These are phyloP conservation scores for Cantharellus anzutake DNA, from an alignment of 768 basidiomycete genomes.

Conservation along the genomic window DNA sequence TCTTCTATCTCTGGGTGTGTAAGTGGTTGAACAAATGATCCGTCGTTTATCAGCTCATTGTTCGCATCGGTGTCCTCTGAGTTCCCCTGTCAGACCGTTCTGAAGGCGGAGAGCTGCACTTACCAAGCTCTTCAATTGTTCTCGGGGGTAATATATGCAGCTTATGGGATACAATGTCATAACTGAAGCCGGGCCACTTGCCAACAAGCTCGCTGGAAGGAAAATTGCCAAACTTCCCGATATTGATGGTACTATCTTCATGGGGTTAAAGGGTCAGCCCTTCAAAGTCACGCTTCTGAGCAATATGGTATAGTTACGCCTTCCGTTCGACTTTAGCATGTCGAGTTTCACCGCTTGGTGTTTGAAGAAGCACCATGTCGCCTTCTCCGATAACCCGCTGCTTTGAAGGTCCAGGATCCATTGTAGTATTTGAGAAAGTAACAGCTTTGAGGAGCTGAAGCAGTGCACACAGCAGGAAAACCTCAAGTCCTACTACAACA, in stretches of 20 bases:
- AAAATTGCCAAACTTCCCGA: conserved; percentile 83
- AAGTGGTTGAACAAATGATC: conserved; percentile 63
- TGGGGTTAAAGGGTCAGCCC: too few species aligned
- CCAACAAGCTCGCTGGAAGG: conserved; percentile 55
- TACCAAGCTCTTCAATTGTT: conserved; percentile 65
- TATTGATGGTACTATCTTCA: conserved; percentile 36
- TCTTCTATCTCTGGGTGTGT: conserved; percentile 68
- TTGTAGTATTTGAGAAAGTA: background rate
- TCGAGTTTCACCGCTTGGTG: conserved; percentile 67
- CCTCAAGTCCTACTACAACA: too few species aligned
- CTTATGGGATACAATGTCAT: conserved; percentile 63
- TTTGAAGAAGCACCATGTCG: conserved; percentile 52
- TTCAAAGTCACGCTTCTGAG: too few species aligned
- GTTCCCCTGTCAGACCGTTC: conserved; percentile 6
- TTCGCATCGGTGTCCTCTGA: conserved; percentile 93
- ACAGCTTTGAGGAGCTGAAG: too few species aligned
- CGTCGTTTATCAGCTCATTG: conserved; percentile 88
- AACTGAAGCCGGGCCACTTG: conserved; percentile 72
- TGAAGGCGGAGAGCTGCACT: conserved; percentile 12
- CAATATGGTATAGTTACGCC: conserved; percentile 28
- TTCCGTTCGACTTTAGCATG: conserved; percentile 53
- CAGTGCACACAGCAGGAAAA: too few species aligned
- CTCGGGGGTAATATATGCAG: conserved; percentile 42
- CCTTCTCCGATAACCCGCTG: background rate
- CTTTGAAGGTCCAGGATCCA: background rate